Base-by-base conservation (phyloP, 176 grass and related monocot genomes). In the Ananas comosus region DNA sequence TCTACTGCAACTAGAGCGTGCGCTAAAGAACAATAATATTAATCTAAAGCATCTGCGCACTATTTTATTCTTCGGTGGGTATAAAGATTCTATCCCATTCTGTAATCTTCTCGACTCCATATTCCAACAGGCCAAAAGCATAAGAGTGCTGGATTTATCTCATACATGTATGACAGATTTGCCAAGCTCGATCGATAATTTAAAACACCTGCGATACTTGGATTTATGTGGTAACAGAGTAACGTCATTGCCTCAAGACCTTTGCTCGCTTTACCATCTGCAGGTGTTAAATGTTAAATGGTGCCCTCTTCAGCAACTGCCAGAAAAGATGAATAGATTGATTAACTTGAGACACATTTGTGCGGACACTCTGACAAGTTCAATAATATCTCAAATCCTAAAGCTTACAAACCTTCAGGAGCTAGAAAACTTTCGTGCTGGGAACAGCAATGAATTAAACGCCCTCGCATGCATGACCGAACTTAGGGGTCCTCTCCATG, bases 241-340 rank as follows among this genome's bases (percentile, higher is more conserved):
- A 2, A 11, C 52, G 14, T 13, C 49, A 11, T 71, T 80, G 11
- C 77, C 71, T 50, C 13, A 70, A 47, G 49, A 51, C 51, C 10
- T 80, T 2, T 80, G 57, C 11, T 66, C 27, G 29, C 77, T 85
- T 80, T 76, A 85, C 14, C 82, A 68, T 16, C 66, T 80, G 28
- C 64, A 85, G 51, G 59, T 75, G 13, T 73, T 85, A 28, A 70
- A 77, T 3, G 24, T 85, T 65, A 23, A 63, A 33, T 50, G 50
- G 18, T 64, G 42, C 66, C 14, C 29, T 53, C 50, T 28, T 28
- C 29, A 22, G 3, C 0, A 18, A n/a, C 63, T 71, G n/a, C 59
- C 54, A 13, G 69, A 57, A 49, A 48, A 16, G 11, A 27, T 85
- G 24, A 71, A 53, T 66, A 80, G 63, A 50, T 70, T 85, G 10